Base-by-base conservation (phyloP, 768 basidiomycete genomes). In the Mycena albidolilacea region DNA sequence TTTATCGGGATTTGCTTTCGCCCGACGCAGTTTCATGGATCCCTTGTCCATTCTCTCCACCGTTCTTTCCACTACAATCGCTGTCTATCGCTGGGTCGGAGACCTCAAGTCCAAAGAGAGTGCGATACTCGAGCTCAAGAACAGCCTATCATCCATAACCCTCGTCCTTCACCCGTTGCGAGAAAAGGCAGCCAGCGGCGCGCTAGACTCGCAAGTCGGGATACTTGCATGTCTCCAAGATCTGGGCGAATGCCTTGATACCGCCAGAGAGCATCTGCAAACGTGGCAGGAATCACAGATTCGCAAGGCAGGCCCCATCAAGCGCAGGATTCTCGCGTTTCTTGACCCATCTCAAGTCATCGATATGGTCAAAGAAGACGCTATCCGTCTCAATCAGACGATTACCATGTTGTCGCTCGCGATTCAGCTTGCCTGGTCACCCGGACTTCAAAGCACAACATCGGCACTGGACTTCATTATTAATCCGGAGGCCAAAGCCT, bases 11-110 rank as follows among this genome's bases (percentile, higher is more conserved):
- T 30, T 30, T 30, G 30, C 30, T 30, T 30, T 30, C 30, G 30
- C 3, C 30, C 30, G 30, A 30, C 30, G 30, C 30, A 30, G 30
- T 30, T 30, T 30, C 38, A 70, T 67, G 70, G 70, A 71, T 41
- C 58, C 70, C 3, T 46, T 72, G 39, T 62, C 70, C 4, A 72
- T 72, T 57, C 60, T 72, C 39, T 72, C 70, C 7, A 62, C 70
- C 10, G 70, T 72, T 38, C 59, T 72, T 15, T 72, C 70, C n/a
- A 67, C 59, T 23, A 37, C 70, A 19, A 72, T 67, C 43, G 64
- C 65, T 14, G 37, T 72, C 5, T 43, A 44, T 38, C 64, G 30
- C 41, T 72, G 70, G 70, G 30, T 72, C 12, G 50, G 30, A 7
- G 57, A 67, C 5, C 46, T 72, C 19, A 66, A 67, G 37, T 72